These are phyloP conservation scores for Dissophora globulifera DNA, from an alignment of 192 early-diverging fungal genomes.

Conservation along the genomic window DNA sequence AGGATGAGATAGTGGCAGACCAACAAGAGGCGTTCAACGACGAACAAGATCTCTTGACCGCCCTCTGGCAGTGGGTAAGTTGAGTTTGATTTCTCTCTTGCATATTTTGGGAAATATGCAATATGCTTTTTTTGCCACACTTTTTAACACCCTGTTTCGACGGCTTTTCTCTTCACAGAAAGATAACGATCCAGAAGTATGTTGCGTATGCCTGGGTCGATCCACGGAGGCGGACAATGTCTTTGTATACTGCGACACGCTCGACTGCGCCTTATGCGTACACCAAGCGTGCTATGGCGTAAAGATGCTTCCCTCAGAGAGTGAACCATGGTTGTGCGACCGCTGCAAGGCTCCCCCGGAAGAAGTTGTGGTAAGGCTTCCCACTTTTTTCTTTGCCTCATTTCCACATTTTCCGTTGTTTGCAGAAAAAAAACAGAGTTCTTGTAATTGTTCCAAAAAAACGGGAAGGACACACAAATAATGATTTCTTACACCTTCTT, in stretches of 20 bases:
- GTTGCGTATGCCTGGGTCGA: constrained; percentile 63
- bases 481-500: constrained; percentile 1
- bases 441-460: too few species aligned
- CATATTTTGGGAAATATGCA: too few species aligned
- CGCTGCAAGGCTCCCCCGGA: constrained; percentile 53
- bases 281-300: constrained; percentile 56
- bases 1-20: constrained; percentile 24
- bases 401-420: neutral
- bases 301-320: constrained; percentile 41
- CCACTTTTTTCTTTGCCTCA: neutral
- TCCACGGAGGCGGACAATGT: constrained; percentile 58
- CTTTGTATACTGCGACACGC: constrained; percentile 64
- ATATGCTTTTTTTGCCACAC: too few species aligned
- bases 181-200: constrained; percentile 62
- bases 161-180: constrained; percentile 49
- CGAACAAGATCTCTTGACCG: constrained; percentile 49
- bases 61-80: constrained; percentile 52
- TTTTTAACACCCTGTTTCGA: neutral
- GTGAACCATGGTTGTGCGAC: constrained; percentile 59
- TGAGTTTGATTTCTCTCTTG: too few species aligned
- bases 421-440: constrained; percentile 23
- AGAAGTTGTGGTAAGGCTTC: constrained; percentile 53
- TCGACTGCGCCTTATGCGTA: constrained; percentile 35
- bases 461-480: constrained; percentile 12
- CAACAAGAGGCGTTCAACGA: constrained; percentile 42